Evolutionary conservation across 2,329 filamentous ascomycete species (phyloP).

Genomic region (Stagonosporopsis chrysanthemi): DNA sequence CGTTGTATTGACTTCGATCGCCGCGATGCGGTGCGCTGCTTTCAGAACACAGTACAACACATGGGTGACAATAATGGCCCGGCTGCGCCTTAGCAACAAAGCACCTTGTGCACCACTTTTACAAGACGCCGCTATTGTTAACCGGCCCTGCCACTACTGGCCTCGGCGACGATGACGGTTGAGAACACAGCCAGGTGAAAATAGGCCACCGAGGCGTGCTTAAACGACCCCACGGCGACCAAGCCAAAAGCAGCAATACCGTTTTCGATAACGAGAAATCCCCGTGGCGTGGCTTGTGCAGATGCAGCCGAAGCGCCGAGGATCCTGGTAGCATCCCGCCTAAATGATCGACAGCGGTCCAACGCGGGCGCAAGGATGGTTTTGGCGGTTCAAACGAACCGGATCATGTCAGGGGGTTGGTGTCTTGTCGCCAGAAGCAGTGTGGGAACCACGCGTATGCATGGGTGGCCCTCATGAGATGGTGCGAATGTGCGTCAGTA

Average conservation of each 20-base stretch:
- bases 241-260: slow-evolving; percentile 41
- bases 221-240: slow-evolving; percentile 42
- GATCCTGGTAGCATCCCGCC: slow-evolving; percentile 45
- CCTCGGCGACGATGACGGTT: slow-evolving; percentile 24
- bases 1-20: slow-evolving; percentile 13
- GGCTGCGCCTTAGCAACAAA: slow-evolving; percentile 33
- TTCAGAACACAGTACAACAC: slow-evolving; percentile 4
- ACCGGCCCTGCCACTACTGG: slow-evolving; percentile 16
- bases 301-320: slow-evolving; percentile 48
- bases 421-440: slow-evolving; percentile 40
- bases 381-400: slow-evolving; percentile 39
- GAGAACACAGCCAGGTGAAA: slow-evolving; percentile 11
- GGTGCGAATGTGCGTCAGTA: slow-evolving; percentile 23
- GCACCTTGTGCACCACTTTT: slow-evolving; percentile 20
- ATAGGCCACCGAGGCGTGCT: slow-evolving; percentile 23
- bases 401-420: slow-evolving; percentile 43
- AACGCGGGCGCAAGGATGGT: slow-evolving; percentile 39
- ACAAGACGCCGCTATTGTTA: slow-evolving; percentile 23
- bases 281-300: slow-evolving; percentile 43
- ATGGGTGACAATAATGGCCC: slow-evolving; percentile 11
- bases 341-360: slow-evolving; percentile 48
- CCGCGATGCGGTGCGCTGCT: slow-evolving; percentile 20
- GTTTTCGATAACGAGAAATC: slow-evolving; percentile 49
- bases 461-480: slow-evolving; percentile 29
- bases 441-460: slow-evolving; percentile 31